These are phyloP conservation scores for Nicotiana rustica DNA, from an alignment of 305 asterid species.

Conservation along the genomic window DNA sequence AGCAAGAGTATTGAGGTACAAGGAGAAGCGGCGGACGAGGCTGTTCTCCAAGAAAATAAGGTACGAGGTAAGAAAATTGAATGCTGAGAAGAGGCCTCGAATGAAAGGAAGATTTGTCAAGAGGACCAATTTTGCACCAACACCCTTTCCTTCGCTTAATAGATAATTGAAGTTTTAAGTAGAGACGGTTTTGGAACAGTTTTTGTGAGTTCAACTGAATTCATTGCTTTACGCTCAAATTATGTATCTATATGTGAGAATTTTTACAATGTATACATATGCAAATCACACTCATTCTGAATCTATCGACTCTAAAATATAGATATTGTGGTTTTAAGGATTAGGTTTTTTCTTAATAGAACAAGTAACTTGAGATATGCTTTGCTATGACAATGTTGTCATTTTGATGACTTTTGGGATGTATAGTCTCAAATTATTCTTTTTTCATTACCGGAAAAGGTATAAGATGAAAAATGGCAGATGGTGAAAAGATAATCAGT, in stretches of 20 bases:
- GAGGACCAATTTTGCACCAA: constrained; percentile 56
- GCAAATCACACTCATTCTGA: background rate
- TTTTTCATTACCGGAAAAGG: background rate
- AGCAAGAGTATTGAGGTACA: constrained; percentile 79
- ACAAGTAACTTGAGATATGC: background rate
- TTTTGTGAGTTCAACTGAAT: background rate
- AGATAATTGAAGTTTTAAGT: constrained; percentile 35
- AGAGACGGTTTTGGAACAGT: background rate
- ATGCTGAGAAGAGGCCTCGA: constrained; percentile 90
- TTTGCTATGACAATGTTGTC: background rate
- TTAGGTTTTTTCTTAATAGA: background rate
- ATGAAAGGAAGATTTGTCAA: constrained; percentile 94
- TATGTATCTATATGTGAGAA: background rate
- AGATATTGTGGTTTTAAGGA: background rate
- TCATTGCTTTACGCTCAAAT: background rate
- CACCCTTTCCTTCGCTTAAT: constrained; percentile 46
- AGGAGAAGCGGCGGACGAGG: constrained; percentile 83
- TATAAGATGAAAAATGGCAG: background rate
- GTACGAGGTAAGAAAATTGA: constrained; percentile 87
- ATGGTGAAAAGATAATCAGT: background rate
- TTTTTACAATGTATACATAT: background rate
- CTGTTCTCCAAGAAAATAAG: constrained; percentile 87
- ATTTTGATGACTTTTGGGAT: background rate
- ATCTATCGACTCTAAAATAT: background rate
- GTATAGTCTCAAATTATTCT: background rate